These are phyloP conservation scores for Aspergillus neotritici DNA, from an alignment of 2,329 filamentous ascomycete genomes.

Conservation along the genomic window DNA sequence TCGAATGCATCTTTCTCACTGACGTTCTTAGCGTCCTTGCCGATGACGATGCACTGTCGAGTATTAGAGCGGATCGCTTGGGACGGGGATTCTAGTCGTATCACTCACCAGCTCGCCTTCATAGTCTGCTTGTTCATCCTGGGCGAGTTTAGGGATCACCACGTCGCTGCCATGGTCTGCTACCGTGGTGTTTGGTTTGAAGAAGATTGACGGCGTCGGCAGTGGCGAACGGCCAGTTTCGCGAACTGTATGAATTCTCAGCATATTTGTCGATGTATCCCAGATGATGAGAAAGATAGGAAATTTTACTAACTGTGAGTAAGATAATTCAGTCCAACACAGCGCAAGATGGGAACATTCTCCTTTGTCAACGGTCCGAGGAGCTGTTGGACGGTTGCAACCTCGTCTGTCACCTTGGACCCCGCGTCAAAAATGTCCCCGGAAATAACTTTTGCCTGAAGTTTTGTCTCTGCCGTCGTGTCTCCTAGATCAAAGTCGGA, in stretches of 20 bases:
- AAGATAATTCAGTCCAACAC: constrained; percentile 28
- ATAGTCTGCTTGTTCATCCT: constrained; percentile 28
- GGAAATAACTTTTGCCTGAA: no score
- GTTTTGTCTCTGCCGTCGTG: no score
- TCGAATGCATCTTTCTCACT: constrained; percentile 18
- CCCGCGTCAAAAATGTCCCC: no score
- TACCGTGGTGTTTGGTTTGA: constrained; percentile 25
- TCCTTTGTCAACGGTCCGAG: constrained; percentile 23
- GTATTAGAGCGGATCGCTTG: no score
- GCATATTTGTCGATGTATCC: not conserved
- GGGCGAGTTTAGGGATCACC: constrained; percentile 26
- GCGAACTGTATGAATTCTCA: not conserved
- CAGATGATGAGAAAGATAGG: not conserved
- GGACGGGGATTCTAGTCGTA: no score
- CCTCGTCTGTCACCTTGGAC: no score
- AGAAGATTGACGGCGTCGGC: constrained; percentile 22
- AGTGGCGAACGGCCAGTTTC: not conserved
- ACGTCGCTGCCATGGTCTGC: constrained; percentile 21
- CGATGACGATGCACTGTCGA: constrained; percentile 17
- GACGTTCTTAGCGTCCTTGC: constrained; percentile 17
- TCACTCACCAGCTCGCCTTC: constrained; percentile 22
- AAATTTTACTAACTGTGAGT: constrained; percentile 24
- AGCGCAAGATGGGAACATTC: constrained; percentile 26
- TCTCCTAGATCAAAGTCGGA: no score
- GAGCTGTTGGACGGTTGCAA: constrained; percentile 11